These are phyloP conservation scores for Epichloe sp. DNA, from an alignment of 2,329 filamentous ascomycete species.

Conservation along the genomic window DNA sequence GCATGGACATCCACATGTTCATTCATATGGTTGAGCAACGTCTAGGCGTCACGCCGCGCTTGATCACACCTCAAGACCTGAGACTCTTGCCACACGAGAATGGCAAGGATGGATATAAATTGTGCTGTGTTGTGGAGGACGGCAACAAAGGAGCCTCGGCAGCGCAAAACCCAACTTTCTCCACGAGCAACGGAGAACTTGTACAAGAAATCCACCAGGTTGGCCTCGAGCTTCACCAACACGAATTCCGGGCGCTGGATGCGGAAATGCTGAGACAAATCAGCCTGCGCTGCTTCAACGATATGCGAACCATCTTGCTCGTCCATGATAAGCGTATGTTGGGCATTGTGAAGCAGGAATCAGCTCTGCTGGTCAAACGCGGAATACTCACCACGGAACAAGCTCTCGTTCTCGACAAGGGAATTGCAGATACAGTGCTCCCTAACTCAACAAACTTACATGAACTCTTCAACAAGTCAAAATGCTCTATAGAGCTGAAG, in stretches of 20 bases:
- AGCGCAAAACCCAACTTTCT: constrained; percentile 4
- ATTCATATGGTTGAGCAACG: constrained; percentile 15
- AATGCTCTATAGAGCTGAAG: constrained; percentile 7
- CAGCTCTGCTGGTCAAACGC: constrained; percentile 13
- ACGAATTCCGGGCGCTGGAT: constrained; percentile 19
- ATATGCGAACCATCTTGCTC: constrained; percentile 26
- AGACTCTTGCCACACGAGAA: constrained; percentile 16
- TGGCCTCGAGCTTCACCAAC: constrained; percentile 26
- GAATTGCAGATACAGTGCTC: constrained; percentile 22
- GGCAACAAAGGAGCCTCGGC: neutral
- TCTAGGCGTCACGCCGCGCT: constrained; percentile 17
- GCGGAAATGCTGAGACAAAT: constrained; percentile 21
- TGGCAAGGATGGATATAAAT: constrained; percentile 12
- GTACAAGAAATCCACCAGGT: constrained; percentile 24
- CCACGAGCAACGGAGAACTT: constrained; percentile 12
- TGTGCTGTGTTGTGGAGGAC: constrained; percentile 16
- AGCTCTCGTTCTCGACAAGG: constrained; percentile 12
- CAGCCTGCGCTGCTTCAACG: constrained; percentile 25
- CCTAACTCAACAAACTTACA: constrained; percentile 16
- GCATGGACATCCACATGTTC: constrained; percentile 28
- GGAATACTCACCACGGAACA: constrained; percentile 16
- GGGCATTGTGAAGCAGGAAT: constrained; percentile 23
- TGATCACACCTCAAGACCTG: constrained; percentile 22
- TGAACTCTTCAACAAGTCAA: constrained; percentile 9
- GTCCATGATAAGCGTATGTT: constrained; percentile 31